phyloP scores from a whole-genome alignment of 768 basidiomycete genomes.

The Auricularia sp. region DNA sequence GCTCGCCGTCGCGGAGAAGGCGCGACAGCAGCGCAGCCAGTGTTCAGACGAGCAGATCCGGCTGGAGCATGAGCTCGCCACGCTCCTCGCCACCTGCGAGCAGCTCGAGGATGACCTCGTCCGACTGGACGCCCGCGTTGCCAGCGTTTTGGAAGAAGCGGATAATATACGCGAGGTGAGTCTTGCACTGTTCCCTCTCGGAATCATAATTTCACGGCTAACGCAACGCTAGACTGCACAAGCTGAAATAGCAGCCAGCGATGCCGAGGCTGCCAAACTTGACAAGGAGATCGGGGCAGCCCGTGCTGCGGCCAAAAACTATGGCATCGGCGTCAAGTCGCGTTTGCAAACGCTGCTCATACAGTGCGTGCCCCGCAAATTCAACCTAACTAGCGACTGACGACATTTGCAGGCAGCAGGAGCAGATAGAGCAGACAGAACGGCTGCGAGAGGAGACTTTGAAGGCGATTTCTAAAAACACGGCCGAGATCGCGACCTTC shows the following conservation, averaged over 20 bases:
- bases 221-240: constrained; percentile 53
- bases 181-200: constrained; percentile 14
- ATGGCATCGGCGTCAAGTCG: constrained; percentile 76
- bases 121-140: constrained; percentile 66
- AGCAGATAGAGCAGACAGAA: constrained; percentile 66
- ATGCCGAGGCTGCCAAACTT: constrained; percentile 52
- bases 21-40: constrained; percentile 55
- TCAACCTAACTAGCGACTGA: constrained; percentile 4
- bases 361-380: constrained; percentile 37
- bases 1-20: constrained; percentile 58
- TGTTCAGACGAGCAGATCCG: constrained; percentile 72
- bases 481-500: constrained; percentile 73
- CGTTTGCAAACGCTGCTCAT: constrained; percentile 69
- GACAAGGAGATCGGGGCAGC: constrained; percentile 69
- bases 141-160: constrained; percentile 60
- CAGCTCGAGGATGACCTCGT: constrained; percentile 69
- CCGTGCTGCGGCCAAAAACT: constrained; percentile 62
- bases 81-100: constrained; percentile 66
- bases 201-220: neutral
- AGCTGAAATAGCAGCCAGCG: constrained; percentile 60
- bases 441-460: constrained; percentile 72
- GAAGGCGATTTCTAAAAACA: constrained; percentile 73
- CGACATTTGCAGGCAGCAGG: constrained; percentile 49
- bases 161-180: constrained; percentile 71
- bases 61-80: constrained; percentile 76